phyloP scores from a whole-genome alignment of 495 filamentous ascomycete genomes.

The Letharia columbiana region DNA sequence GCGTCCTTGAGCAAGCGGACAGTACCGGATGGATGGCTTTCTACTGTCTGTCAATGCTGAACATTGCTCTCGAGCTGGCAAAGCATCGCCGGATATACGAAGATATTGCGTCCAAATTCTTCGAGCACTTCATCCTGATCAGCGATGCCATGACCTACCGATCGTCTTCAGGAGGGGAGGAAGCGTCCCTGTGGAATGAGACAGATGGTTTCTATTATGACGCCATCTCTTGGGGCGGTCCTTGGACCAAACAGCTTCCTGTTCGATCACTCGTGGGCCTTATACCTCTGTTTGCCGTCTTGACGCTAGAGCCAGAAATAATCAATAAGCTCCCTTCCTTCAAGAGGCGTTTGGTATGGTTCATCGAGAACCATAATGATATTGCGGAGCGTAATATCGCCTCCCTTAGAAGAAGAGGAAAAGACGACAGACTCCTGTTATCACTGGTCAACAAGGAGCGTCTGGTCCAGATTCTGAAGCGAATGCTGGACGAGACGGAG shows the following conservation, averaged over 20 bases:
- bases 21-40: constrained; percentile 99
- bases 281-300: constrained; percentile 84
- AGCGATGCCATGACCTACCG: constrained; percentile 96
- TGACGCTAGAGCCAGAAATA: constrained; percentile 86
- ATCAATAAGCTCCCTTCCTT: constrained; percentile 90
- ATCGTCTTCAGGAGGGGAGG: constrained; percentile 51
- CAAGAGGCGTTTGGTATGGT: constrained; percentile 88
- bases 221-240: constrained; percentile 89
- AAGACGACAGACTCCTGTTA: constrained; percentile 75
- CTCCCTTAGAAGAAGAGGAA: constrained; percentile 78
- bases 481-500: constrained; percentile 91
- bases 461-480: constrained; percentile 70
- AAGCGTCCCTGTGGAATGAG: constrained; percentile 88
- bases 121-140: constrained; percentile 96
- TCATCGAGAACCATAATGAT: constrained; percentile 75
- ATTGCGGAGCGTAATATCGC: constrained; percentile 87
- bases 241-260: constrained; percentile 84
- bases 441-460: constrained; percentile 85
- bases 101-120: constrained; percentile 95
- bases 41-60: constrained; percentile 90
- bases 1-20: constrained; percentile 89
- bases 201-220: constrained; percentile 97
- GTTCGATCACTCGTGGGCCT: constrained; percentile 86
- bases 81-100: constrained; percentile 96
- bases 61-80: constrained; percentile 87